Conservation (phyloP, 2,329 filamentous ascomycete genomes). For the Phaeomoniella chlamydospora region DNA sequence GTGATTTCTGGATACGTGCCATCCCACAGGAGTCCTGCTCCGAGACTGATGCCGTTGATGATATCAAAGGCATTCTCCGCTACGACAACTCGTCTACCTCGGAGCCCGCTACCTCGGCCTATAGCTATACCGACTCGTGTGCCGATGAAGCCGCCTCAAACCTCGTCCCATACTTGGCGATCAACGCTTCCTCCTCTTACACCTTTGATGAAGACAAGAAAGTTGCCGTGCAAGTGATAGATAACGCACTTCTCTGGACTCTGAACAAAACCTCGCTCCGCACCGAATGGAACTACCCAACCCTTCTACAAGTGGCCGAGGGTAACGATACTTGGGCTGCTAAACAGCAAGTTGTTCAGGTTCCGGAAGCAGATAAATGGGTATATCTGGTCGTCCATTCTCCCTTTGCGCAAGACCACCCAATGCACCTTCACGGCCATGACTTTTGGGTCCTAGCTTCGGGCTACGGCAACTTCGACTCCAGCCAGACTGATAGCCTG, state of each 20-base stretch:
- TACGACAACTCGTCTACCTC: constrained; percentile 10
- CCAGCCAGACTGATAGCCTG: constrained; percentile 15
- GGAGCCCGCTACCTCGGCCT: constrained; percentile 12
- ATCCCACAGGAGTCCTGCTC: constrained; percentile 12
- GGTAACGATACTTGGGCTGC: constrained; percentile 15
- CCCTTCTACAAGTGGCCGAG: constrained; percentile 19
- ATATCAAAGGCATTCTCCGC: constrained; percentile 12
- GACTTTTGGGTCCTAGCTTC: constrained; percentile 12
- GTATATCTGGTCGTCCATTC: constrained; percentile 21
- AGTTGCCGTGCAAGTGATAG: background rate
- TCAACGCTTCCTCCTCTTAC: constrained; percentile 6
- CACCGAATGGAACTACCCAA: constrained; percentile 26
- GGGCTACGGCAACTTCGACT: constrained; percentile 8
- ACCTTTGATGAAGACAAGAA: background rate
- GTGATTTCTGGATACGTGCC: constrained; percentile 27
- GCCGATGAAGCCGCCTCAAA: constrained; percentile 12
- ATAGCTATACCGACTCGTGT: constrained; percentile 10
- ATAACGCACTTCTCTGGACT: constrained; percentile 4
- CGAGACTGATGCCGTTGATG: constrained; percentile 7
- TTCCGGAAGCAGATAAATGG: constrained; percentile 12
- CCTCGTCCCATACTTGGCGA: constrained; percentile 12
- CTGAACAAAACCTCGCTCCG: constrained; percentile 11
- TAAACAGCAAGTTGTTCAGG: constrained; percentile 14
- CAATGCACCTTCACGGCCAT: constrained; percentile 17
- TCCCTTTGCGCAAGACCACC: constrained; percentile 12